Conservation (phyloP, 2,329 filamentous ascomycete genomes). For the Pseudocercospora ulei region DNA sequence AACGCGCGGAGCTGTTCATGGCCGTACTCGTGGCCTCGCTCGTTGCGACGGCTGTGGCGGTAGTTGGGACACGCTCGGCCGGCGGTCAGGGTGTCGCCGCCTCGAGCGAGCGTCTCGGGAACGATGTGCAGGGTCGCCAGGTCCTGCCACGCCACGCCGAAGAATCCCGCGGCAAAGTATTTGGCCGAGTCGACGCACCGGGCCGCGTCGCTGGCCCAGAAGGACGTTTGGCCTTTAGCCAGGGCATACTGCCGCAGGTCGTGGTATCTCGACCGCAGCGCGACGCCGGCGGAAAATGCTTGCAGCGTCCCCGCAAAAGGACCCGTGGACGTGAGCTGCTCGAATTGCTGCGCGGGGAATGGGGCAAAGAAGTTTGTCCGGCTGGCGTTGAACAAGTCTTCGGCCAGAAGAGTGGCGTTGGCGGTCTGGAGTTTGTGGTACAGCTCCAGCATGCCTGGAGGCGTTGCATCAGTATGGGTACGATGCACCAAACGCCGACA, state of each 20-base stretch:
- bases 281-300: constrained; percentile 47
- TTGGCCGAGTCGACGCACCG: constrained; percentile 50
- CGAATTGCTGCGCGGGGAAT: constrained; percentile 40
- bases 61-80: constrained; percentile 42
- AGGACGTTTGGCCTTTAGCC: constrained; percentile 31
- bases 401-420: constrained; percentile 38
- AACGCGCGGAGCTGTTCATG: constrained; percentile 42
- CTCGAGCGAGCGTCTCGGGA: constrained; percentile 44
- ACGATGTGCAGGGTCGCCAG: constrained; percentile 44
- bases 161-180: constrained; percentile 48
- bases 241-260: constrained; percentile 37
- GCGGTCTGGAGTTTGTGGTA: constrained; percentile 41
- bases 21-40: constrained; percentile 44
- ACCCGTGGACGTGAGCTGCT: constrained; percentile 48
- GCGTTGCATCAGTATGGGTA: constrained; percentile 1
- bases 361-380: constrained; percentile 48
- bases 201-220: constrained; percentile 49
- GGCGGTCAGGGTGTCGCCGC: constrained; percentile 49
- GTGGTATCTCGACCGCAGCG: constrained; percentile 46
- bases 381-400: constrained; percentile 47
- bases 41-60: constrained; percentile 30
- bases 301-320: constrained; percentile 49
- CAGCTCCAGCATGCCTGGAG: constrained; percentile 41
- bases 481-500: not conserved
- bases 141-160: constrained; percentile 43